Base-by-base conservation (phyloP, 2,329 filamentous ascomycete species). In the Saccharata proteae region DNA sequence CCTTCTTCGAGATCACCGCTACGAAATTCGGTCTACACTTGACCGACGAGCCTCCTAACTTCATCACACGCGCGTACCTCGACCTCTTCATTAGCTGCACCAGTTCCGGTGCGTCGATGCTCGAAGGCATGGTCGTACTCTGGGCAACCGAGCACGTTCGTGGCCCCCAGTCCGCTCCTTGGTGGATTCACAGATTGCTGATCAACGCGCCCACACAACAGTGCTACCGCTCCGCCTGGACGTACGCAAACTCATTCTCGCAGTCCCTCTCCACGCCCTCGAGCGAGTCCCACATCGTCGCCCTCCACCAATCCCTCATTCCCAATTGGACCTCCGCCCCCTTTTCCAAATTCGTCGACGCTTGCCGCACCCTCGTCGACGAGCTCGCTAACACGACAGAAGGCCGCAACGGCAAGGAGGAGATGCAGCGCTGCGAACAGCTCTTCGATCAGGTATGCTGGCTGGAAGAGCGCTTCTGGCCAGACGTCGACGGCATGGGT, bases 81-180 rank as follows among this genome's bases (percentile, higher is more conserved):
- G 69, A 73, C 45, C 53, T 74, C 13, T 67, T 81, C 4, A 67
- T 74, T 34, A 65, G 62, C n/a, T 65, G 64, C 4, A 61, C 69
- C 9, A 62, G 63, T 30, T 55, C 64, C 0, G 61, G 59, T 6
- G 58, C 60, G 3, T 64, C 55, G 2, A 48, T 81, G 45, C 55
- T 85, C 3, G 77, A 84, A 48, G 77, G 75, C 5, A 62, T 82
- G 38, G 67, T 82, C 3, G 65, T 81, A n/a, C 67, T 85, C 15
- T 86, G 78, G 74, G 74, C 73, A n/a, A 83, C 77, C 1, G 80
- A 88, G 55, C 71, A 66, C 40, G 61, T 63, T 54, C 26, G 58
- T 48, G 14, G 14, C 19, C 6, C 21, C 7, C 12, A 6, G 9
- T 8, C 6, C 15, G 6, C 7, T 18, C 14, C 7, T 11, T 28